A percentile compares a stretch with the other conserved stretches of the same genome.
Evolutionary conservation across 345 rosid species (phyloP).

Genomic region (Punica granatum): DNA sequence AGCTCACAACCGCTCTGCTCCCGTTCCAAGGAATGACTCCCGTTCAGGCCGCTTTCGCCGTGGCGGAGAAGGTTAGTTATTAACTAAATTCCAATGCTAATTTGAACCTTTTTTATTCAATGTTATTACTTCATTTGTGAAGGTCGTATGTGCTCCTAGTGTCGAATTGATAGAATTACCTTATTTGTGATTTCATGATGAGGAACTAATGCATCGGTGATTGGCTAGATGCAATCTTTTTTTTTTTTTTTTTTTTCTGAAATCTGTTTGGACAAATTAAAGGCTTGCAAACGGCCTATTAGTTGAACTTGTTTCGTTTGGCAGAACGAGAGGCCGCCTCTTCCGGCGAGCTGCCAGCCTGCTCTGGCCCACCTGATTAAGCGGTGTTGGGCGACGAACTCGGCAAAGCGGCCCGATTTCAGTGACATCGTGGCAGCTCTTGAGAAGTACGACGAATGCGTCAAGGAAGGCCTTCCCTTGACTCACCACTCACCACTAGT

Average conservation of each 20-base stretch:
- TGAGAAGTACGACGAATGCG: conserved; percentile 80
- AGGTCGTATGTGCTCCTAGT: no score
- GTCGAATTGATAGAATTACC: no score
- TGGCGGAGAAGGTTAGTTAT: conserved; percentile 78
- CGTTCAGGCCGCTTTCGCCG: conserved; percentile 97
- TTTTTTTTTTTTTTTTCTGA: neutral
- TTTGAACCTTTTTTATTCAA: neutral
- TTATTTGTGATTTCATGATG: no score
- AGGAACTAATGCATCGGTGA: no score
- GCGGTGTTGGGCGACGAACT: conserved; percentile 88
- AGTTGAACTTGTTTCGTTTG: conserved; percentile 8
- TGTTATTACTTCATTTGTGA: neutral
- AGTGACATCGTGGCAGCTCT: conserved; percentile 64
- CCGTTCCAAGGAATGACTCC: conserved; percentile 99
- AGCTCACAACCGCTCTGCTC: conserved; percentile 93
- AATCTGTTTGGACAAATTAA: neutral
- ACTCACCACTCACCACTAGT: conserved; percentile 64
- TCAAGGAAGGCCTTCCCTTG: conserved; percentile 84
- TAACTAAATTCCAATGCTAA: neutral
- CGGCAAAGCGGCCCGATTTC: conserved; percentile 87
- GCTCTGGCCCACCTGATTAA: conserved; percentile 83
- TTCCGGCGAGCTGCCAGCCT: conserved; percentile 89
- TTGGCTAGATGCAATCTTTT: no score
- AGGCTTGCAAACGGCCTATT: neutral
- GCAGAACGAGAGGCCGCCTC: conserved; percentile 87